These are phyloP conservation scores for Emergomyces orientalis DNA, from an alignment of 2,329 filamentous ascomycete species.

Conservation along the genomic window DNA sequence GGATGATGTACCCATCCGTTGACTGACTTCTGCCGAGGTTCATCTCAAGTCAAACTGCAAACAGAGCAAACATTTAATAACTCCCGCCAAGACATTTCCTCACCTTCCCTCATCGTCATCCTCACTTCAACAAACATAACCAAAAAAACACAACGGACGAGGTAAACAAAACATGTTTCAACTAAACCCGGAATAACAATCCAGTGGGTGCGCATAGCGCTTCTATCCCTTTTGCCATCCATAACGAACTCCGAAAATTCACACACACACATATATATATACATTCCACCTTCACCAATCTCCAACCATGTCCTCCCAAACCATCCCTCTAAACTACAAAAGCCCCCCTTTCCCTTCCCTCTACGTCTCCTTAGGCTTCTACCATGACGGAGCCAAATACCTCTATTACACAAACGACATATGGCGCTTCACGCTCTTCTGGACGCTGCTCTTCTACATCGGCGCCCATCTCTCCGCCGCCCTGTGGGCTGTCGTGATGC, in stretches of 20 bases:
- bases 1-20: too few relatives aligned
- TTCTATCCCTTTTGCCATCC: too few relatives aligned
- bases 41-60: background rate
- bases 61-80: background rate
- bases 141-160: background rate
- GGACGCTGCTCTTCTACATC: conserved; percentile 73
- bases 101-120: background rate
- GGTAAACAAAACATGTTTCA: too few relatives aligned
- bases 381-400: conserved; percentile 48
- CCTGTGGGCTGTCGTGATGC: conserved; percentile 61
- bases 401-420: conserved; percentile 70
- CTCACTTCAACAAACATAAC: background rate
- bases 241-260: too few relatives aligned
- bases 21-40: background rate
- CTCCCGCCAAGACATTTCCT: background rate
- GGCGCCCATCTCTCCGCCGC: conserved; percentile 65
- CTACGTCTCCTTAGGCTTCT: conserved; percentile 59
- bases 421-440: conserved; percentile 78
- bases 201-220: too few relatives aligned
- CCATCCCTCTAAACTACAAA: conserved; percentile 44
- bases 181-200: too few relatives aligned
- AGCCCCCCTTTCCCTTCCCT: conserved; percentile 71
- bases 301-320: conserved; percentile 12
- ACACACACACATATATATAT: too few relatives aligned
- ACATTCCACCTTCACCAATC: too few relatives aligned